Percentiles rank a stretch among this genome's conserved stretches.
Evolutionary conservation across 148 eudicot species (phyloP).

Genomic region (Persicaria tinctoria): DNA sequence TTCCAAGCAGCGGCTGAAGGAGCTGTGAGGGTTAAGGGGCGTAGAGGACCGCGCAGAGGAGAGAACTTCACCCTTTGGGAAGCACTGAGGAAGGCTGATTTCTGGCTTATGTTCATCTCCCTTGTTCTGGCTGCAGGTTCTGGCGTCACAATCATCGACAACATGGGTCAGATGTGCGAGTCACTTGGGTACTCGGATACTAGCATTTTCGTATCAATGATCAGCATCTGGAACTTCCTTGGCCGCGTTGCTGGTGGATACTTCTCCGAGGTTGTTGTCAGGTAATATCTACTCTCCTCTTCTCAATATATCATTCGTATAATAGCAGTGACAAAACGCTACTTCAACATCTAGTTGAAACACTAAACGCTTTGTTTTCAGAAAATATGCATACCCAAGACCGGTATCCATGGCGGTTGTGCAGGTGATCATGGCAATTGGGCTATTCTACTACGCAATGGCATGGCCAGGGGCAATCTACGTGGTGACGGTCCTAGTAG

Average conservation of each 20-base stretch:
- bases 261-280: constrained; percentile 52
- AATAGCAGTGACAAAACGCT: too few relatives aligned
- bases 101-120: constrained; percentile 33
- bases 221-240: constrained; percentile 65
- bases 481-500: constrained; percentile 35
- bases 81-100: constrained; percentile 40
- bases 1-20: constrained; percentile 60
- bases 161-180: constrained; percentile 55
- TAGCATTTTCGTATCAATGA: constrained; percentile 48
- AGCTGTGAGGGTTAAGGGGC: constrained; percentile 42
- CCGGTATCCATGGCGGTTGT: constrained; percentile 50
- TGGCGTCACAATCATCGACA: constrained; percentile 56
- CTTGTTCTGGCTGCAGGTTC: constrained; percentile 39
- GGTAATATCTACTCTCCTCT: constrained; percentile 18
- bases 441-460: constrained; percentile 50
- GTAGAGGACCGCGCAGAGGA: constrained; percentile 45
- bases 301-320: neutral
- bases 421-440: constrained; percentile 44
- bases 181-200: constrained; percentile 40
- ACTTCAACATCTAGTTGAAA: too few relatives aligned
- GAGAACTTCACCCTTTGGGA: constrained; percentile 47
- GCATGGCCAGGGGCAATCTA: constrained; percentile 47
- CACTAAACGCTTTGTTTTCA: constrained; percentile 15
- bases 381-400: constrained; percentile 52
- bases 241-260: constrained; percentile 73